Percentiles rank a stretch among this genome's conserved stretches.
Conservation (phyloP, 176 grass and related monocot species). For the Avena eriantha region DNA sequence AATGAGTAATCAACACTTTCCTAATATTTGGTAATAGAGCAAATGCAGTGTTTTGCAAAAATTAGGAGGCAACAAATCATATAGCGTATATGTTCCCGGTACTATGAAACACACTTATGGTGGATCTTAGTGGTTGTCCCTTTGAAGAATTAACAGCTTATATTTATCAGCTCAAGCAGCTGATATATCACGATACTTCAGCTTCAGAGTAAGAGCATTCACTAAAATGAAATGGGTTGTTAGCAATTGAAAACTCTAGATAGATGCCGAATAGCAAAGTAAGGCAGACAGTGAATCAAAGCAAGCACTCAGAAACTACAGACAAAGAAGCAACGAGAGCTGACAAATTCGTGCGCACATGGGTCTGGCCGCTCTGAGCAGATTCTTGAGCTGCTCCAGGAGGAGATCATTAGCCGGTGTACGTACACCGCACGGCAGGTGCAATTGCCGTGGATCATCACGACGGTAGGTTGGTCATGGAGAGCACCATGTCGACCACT, state of each 20-base stretch:
- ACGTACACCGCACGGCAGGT: too few species aligned
- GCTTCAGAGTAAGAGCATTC: conserved; percentile 21
- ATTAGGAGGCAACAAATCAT: background rate
- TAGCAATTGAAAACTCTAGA: background rate
- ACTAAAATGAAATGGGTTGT: conserved; percentile 8
- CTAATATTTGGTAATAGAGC: conserved; percentile 6
- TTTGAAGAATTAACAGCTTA: conserved; percentile 12
- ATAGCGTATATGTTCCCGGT: conserved; percentile 3
- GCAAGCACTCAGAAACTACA: too few species aligned
- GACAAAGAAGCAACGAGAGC: too few species aligned
- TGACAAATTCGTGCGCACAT: too few species aligned
- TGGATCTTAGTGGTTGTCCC: conserved; percentile 26
- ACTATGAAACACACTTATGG: conserved; percentile 11
- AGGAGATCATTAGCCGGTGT: too few species aligned
- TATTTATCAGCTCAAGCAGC: conserved; percentile 6
- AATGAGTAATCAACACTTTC: background rate
- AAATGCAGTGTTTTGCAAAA: conserved; percentile 15
- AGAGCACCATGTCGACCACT: too few species aligned
- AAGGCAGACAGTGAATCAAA: too few species aligned
- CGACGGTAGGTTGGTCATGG: too few species aligned
- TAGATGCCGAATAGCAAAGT: too few species aligned
- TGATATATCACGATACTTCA: conserved; percentile 41
- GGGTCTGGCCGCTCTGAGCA: too few species aligned
- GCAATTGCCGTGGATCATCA: too few species aligned
- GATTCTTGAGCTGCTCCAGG: too few species aligned